phyloP scores from a whole-genome alignment of 2,329 filamentous ascomycete species.

The Didymella arachidicola region DNA sequence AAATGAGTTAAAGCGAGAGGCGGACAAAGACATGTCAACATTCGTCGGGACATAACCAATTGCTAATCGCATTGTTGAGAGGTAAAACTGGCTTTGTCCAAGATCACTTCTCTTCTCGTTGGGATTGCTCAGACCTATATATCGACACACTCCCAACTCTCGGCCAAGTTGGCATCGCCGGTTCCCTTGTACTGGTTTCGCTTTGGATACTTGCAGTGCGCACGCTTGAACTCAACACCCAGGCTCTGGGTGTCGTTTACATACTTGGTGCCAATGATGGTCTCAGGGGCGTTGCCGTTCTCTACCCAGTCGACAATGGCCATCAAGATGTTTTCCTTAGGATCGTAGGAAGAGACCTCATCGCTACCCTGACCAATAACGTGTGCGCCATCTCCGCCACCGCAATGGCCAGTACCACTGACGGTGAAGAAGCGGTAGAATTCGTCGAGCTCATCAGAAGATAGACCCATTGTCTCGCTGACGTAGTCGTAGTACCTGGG shows the following conservation, averaged over 20 bases:
- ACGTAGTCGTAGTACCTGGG: conserved; percentile 60
- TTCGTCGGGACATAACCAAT: too few species aligned
- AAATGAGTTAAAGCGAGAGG: background rate
- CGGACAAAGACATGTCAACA: background rate
- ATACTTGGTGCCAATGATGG: conserved; percentile 43
- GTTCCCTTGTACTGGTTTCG: conserved; percentile 45
- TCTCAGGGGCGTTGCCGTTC: conserved; percentile 53
- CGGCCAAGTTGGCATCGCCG: conserved; percentile 39
- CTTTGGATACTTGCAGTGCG: conserved; percentile 50
- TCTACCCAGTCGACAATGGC: conserved; percentile 60
- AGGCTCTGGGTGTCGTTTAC: conserved; percentile 38
- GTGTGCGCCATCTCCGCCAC: conserved; percentile 57
- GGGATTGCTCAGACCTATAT: background rate
- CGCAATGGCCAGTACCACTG: conserved; percentile 62
- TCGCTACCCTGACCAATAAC: conserved; percentile 41
- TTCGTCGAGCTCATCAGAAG: conserved; percentile 47
- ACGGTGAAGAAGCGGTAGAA: conserved; percentile 63
- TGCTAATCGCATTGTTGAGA: background rate
- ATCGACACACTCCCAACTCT: conserved; percentile 48
- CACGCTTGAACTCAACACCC: conserved; percentile 46
- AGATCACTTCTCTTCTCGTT: background rate
- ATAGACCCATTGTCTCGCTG: conserved; percentile 52
- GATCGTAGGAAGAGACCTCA: conserved; percentile 40
- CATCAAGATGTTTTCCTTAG: conserved; percentile 56
- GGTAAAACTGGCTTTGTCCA: background rate